Evolutionary conservation across 2,329 filamentous ascomycete genomes (phyloP), one percentile per base, ranked within the genome.

Genomic region (Penicillium expansum): DNA sequence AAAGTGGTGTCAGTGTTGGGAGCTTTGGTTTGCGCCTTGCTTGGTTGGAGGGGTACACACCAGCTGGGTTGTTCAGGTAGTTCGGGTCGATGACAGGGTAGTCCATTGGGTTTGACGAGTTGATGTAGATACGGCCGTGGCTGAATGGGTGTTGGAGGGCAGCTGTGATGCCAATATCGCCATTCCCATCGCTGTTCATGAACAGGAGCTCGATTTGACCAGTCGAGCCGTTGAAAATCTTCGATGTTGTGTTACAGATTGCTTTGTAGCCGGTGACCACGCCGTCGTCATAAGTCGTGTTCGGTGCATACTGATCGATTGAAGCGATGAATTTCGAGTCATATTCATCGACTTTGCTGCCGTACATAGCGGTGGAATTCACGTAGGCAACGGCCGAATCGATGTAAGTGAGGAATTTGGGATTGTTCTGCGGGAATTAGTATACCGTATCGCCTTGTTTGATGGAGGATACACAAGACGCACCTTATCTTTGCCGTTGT

Each of bases 1-100:
- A 29, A 5, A 2, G n/a, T 32, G 20, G 29, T n/a, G 33, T 65
- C 37, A 66, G 53, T 55, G 4, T 24, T 32, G n/a, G n/a, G n/a
- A n/a, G n/a, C n/a, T n/a, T n/a, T n/a, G n/a, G n/a, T n/a, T n/a
- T n/a, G n/a, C n/a, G n/a, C n/a, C n/a, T n/a, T 5, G 8, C 5
- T 22, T 27, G 27, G 3, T 30, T 4, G 5, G 6, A n/a, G 11
- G 24, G 1, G 11, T 13, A 60, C 59, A 10, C 63, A 69, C 67
- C 67, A 10, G 61, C 57, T 39, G 66, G 60, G n/a, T 69, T 66
- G 11, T 32, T 16, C 1, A 70, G 48, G 29, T 70, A 70, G 39
- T 67, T 68, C 1, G 68, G 68, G 41, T 70, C 68, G 24, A 70
- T 70, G 9, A 69, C 64, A 1, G 68, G 68, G 41, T 65, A 67